Percentiles rank a stretch among this genome's conserved stretches.
phyloP scores from a whole-genome alignment of 2,329 filamentous ascomycete genomes.

The Talaromyces sp. region DNA sequence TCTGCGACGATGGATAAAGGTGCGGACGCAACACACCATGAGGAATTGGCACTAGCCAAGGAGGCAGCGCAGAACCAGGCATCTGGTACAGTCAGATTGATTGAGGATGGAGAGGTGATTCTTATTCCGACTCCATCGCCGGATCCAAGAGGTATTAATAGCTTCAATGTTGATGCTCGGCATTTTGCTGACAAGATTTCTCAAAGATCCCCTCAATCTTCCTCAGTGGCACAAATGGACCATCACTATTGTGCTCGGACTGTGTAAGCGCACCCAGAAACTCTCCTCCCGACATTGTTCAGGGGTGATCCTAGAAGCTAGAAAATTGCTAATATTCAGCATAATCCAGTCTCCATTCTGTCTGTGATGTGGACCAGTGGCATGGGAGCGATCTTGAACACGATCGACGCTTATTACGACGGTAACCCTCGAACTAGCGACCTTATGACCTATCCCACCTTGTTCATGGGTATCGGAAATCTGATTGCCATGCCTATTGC shows the following conservation, averaged over 20 bases:
- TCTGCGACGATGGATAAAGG: too few species aligned
- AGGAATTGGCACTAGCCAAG: background rate
- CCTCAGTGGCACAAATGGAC: background rate
- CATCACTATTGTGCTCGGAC: background rate
- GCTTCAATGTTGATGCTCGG: background rate
- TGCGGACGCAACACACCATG: too few species aligned
- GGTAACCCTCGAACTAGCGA: background rate
- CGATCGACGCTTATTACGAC: background rate
- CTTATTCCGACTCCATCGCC: background rate
- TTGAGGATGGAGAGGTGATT: background rate
- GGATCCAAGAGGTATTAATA: background rate
- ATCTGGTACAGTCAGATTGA: background rate
- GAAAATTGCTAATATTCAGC: background rate
- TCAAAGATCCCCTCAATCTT: background rate
- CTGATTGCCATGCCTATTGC: background rate
- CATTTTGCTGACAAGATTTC: background rate
- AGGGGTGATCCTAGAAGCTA: background rate
- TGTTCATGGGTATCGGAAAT: background rate
- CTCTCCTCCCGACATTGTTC: background rate
- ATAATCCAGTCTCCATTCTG: background rate
- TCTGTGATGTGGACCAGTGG: background rate
- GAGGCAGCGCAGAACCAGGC: background rate
- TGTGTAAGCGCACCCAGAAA: background rate
- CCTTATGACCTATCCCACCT: background rate
- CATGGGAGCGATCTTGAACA: background rate